phyloP scores from a whole-genome alignment of 2,329 filamentous ascomycete genomes.

The Cladosporium sp. region DNA sequence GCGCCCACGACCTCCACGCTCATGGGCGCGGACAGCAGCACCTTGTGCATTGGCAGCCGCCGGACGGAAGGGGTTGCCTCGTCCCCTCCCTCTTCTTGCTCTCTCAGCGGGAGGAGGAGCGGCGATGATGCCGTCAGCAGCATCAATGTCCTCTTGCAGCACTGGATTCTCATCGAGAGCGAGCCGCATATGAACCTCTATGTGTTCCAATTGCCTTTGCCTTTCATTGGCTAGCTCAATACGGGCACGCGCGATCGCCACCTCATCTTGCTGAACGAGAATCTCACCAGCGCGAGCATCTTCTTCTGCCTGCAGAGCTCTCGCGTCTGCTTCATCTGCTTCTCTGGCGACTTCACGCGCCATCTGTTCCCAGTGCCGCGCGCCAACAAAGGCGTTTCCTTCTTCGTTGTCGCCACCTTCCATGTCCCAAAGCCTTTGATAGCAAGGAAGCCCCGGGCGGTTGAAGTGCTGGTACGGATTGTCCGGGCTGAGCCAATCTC shows the following conservation, averaged over 20 bases:
- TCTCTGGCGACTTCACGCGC: slow-evolving; percentile 40
- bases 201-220: too few relatives aligned
- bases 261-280: not conserved
- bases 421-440: slow-evolving; percentile 85
- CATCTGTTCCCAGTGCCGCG: slow-evolving; percentile 46
- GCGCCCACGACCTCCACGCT: slow-evolving; percentile 1
- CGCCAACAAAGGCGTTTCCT: slow-evolving; percentile 43
- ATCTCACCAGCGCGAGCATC: not conserved
- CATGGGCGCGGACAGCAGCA: slow-evolving; percentile 25
- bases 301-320: slow-evolving; percentile 2
- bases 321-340: slow-evolving; percentile 36
- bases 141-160: too few relatives aligned
- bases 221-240: not conserved
- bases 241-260: not conserved
- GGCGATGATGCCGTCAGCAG: too few relatives aligned
- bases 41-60: slow-evolving; percentile 27
- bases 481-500: slow-evolving; percentile 75
- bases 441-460: slow-evolving; percentile 67
- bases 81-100: slow-evolving; percentile 21
- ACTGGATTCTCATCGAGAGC: too few relatives aligned
- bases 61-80: slow-evolving; percentile 31
- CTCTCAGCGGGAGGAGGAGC: not conserved
- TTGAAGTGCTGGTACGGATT: slow-evolving; percentile 94
- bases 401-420: slow-evolving; percentile 71
- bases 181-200: too few relatives aligned